Conservation (phyloP, 2,329 filamentous ascomycete genomes). For the Bipolaris gigantea region DNA sequence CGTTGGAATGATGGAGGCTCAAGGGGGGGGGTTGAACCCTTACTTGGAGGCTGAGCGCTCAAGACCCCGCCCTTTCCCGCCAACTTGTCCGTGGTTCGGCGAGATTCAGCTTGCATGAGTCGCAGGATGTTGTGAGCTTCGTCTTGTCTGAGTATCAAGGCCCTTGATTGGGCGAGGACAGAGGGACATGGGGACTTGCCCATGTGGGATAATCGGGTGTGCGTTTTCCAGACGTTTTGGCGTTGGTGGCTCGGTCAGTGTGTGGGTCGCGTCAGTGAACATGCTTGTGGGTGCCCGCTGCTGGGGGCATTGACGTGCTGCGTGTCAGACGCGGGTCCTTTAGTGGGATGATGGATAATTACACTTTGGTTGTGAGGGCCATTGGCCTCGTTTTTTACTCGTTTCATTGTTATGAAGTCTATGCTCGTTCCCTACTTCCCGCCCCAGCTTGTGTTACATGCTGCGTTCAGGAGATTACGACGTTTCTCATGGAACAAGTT, state of each 20-base stretch:
- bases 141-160: neutral
- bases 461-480: neutral
- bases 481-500: neutral
- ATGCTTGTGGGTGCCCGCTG: no score
- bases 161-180: neutral
- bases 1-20: no score
- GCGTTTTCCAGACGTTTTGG: neutral
- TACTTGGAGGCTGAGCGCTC: no score
- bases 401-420: no score
- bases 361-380: neutral
- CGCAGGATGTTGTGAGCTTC: neutral
- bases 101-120: neutral
- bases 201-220: neutral
- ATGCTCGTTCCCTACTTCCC: neutral
- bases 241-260: neutral
- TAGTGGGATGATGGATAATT: neutral
- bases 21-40: no score
- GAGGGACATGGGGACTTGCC: neutral
- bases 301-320: neutral
- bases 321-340: neutral
- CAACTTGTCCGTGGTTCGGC: neutral
- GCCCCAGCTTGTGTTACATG: neutral
- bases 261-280: no score
- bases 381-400: no score
- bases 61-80: neutral